Base-by-base conservation (phyloP, 108 stramenopile species). In the Fistulifera solaris region DNA sequence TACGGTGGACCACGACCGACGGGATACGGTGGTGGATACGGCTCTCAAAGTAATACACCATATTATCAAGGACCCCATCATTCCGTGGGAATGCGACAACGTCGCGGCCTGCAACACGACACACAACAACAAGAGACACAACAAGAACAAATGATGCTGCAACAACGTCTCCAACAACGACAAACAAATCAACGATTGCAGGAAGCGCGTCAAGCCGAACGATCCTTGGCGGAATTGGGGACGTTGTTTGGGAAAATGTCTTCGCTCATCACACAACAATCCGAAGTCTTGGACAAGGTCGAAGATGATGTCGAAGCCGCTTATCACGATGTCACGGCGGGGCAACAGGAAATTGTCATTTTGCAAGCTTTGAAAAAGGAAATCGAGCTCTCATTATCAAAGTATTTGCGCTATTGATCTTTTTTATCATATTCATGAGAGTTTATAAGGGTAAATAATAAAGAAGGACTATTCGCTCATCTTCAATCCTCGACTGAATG, bases 271-370 rank as follows among this genome's bases (percentile, higher is more conserved):
- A 43, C 42, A 8, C 72, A 83, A 46, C 86, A 87, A 71, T 81
- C 80, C 0, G 91, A 93, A 65, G 70, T 72, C 5, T 52, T 93
- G 48, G 84, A 84, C 58, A 79, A 84, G 58, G 77, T 93, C 23
- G 91, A 93, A 65, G 91, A 93, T 66, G 91, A 93, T 51, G 87
- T 88, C 10, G 91, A 87, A 62, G 73, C 75, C 17, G 87, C 85
- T 18, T 62, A 62, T 23, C 53, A 61, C 35, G 80, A 93, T 48
- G 79, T 93, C 15, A 59, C 71, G 45, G 83, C 83, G 0, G 91
- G 87, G 5, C 80, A 84, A 58, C 76, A 84, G 42, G 87, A 93
- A 62, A 58, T 93, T 19, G 68, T 74, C 7, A 89, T 70, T 27
- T 61, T 93, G 23, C 83, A 93, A 53, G 59, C 66, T 5, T 57